Evolutionary conservation across 768 basidiomycete species (phyloP).

Genomic region (Lyophyllum decastes): DNA sequence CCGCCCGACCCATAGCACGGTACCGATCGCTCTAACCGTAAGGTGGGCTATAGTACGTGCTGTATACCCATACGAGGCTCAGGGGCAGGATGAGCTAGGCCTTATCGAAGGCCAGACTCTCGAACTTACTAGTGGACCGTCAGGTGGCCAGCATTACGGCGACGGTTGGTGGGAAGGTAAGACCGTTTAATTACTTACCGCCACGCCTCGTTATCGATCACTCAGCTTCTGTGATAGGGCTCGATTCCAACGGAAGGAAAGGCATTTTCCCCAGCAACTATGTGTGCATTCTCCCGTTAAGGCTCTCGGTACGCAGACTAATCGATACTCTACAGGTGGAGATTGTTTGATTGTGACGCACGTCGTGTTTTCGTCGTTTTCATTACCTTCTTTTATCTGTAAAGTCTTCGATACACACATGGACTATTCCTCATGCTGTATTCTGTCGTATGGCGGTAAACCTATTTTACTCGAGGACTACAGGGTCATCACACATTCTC

Average conservation of each 20-base stretch:
- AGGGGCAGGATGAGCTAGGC: constrained; percentile 69
- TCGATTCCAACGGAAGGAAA: constrained; percentile 58
- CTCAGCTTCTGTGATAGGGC: constrained; percentile 44
- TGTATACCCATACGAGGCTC: constrained; percentile 77
- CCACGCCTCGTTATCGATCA: constrained; percentile 20
- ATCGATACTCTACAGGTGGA: constrained; percentile 47
- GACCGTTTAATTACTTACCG: constrained; percentile 16
- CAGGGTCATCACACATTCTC: constrained; percentile 16
- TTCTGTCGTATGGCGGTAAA: neutral
- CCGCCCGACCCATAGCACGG: neutral
- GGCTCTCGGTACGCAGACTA: constrained; percentile 7
- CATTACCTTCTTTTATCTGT: neutral
- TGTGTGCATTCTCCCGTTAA: constrained; percentile 46
- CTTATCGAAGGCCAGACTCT: constrained; percentile 63
- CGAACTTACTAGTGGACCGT: constrained; percentile 61
- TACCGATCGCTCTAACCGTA: constrained; percentile 7
- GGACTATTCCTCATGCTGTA: neutral
- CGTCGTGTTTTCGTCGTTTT: neutral
- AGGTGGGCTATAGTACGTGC: constrained; percentile 58
- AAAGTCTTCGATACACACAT: neutral
- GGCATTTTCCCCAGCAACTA: constrained; percentile 91
- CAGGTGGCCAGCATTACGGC: constrained; percentile 66
- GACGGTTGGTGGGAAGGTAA: constrained; percentile 90
- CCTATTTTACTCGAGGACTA: neutral
- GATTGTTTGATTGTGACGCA: constrained; percentile 30